phyloP scores from a whole-genome alignment of 2,329 filamentous ascomycete genomes.

The Venturia aucupariae region DNA sequence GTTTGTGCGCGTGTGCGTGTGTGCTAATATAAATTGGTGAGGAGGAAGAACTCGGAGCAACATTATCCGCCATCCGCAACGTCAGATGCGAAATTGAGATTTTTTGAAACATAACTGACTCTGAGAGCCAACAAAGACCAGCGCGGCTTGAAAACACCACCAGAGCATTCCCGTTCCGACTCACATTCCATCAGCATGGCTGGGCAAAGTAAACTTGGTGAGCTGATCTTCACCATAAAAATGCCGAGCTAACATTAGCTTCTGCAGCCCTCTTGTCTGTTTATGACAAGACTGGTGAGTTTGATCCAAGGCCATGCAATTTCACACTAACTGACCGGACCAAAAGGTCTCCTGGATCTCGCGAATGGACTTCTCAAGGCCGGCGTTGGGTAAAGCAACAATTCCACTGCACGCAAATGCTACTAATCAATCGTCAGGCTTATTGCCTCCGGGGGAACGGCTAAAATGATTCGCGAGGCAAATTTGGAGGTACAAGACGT shows the following conservation, averaged over 20 bases:
- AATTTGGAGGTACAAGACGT: constrained; percentile 97
- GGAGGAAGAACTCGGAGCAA: neutral
- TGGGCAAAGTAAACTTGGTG: neutral
- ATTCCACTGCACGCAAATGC: neutral
- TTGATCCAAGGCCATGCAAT: neutral
- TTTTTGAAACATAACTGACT: neutral
- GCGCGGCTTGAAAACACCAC: neutral
- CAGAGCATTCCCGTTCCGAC: neutral
- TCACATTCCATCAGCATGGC: neutral
- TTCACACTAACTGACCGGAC: neutral
- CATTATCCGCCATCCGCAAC: neutral
- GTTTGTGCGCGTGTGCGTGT: no score
- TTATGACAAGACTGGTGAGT: constrained; percentile 81
- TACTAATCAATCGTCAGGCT: constrained; percentile 38
- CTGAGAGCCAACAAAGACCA: neutral
- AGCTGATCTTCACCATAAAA: neutral
- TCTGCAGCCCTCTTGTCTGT: constrained; percentile 77
- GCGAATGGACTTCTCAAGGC: constrained; percentile 83
- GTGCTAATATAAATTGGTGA: no score
- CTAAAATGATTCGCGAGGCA: constrained; percentile 93
- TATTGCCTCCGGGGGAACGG: constrained; percentile 88
- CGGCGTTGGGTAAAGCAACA: constrained; percentile 54
- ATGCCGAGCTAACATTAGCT: constrained; percentile 2
- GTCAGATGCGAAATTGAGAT: constrained; percentile 1
- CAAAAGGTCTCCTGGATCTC: constrained; percentile 63